Conservation (phyloP, 768 basidiomycete species). For the Pleurotus salmoneostramineus region DNA sequence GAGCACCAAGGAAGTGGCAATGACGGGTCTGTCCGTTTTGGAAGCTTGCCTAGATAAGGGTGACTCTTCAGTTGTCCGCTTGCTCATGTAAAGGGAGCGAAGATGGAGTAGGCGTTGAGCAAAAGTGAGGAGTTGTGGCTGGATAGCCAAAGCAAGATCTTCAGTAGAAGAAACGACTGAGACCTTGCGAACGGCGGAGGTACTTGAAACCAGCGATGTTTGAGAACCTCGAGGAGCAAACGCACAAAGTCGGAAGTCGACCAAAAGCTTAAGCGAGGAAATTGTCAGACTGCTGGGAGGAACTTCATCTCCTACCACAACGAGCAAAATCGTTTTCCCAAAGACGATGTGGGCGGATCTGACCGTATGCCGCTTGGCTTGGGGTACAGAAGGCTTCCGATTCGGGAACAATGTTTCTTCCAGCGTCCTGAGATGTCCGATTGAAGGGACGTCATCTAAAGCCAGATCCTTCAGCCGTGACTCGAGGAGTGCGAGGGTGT, state of each 20-base stretch:
- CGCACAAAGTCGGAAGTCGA: background rate
- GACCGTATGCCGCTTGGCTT: background rate
- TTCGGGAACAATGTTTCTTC: conserved; percentile 22
- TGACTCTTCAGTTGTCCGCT: background rate
- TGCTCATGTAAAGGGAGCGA: conserved; percentile 29
- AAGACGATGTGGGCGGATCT: conserved; percentile 22
- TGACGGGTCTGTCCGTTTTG: conserved; percentile 8
- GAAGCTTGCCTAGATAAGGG: background rate
- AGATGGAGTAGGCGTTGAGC: conserved; percentile 53
- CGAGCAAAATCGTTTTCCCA: conserved; percentile 20
- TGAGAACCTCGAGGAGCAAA: background rate
- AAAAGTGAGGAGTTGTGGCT: conserved; percentile 59
- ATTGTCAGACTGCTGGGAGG: conserved; percentile 29
- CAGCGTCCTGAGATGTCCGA: conserved; percentile 24
- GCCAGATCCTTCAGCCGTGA: conserved; percentile 27
- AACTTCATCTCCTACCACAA: conserved; percentile 25
- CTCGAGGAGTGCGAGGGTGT: conserved; percentile 31
- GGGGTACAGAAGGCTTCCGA: background rate
- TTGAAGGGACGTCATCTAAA: conserved; percentile 41
- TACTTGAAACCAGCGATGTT: background rate
- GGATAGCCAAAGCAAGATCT: conserved; percentile 37
- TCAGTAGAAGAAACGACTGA: conserved; percentile 27
- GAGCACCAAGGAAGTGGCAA: background rate
- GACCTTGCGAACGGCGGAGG: background rate
- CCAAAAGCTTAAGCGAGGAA: background rate